These are phyloP conservation scores for Theobroma cacao DNA, from an alignment of 345 rosid species.

Conservation along the genomic window DNA sequence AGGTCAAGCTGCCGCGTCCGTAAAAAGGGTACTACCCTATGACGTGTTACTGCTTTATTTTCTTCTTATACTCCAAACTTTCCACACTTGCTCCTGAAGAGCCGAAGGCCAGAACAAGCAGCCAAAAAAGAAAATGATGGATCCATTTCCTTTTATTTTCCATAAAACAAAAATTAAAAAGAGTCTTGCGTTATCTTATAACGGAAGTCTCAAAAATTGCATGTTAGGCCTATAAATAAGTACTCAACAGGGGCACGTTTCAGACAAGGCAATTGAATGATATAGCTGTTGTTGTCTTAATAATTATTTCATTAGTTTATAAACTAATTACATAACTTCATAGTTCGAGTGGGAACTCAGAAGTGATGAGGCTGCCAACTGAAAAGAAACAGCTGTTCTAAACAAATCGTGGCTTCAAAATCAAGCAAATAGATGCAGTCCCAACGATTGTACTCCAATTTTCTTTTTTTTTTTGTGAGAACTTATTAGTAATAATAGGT, in stretches of 20 bases:
- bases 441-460: no score
- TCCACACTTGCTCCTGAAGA: no score
- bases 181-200: background rate
- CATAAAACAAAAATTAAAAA: background rate
- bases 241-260: background rate
- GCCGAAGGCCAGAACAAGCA: no score
- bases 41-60: background rate
- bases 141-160: background rate
- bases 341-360: background rate
- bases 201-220: conserved; percentile 7
- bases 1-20: conserved; percentile 9
- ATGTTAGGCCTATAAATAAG: background rate
- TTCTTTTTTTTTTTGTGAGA: no score
- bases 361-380: background rate
- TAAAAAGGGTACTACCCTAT: background rate
- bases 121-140: no score
- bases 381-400: conserved; percentile 4
- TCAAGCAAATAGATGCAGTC: background rate
- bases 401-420: background rate
- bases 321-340: background rate
- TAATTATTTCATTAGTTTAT: background rate
- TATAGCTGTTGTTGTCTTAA: background rate
- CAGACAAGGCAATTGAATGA: background rate
- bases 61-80: no score
- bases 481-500: no score